Percentiles rank a stretch among this genome's conserved stretches.
Evolutionary conservation across 1,284 basidiomycete species (phyloP).

Genomic region (Trichosporon faecale): DNA sequence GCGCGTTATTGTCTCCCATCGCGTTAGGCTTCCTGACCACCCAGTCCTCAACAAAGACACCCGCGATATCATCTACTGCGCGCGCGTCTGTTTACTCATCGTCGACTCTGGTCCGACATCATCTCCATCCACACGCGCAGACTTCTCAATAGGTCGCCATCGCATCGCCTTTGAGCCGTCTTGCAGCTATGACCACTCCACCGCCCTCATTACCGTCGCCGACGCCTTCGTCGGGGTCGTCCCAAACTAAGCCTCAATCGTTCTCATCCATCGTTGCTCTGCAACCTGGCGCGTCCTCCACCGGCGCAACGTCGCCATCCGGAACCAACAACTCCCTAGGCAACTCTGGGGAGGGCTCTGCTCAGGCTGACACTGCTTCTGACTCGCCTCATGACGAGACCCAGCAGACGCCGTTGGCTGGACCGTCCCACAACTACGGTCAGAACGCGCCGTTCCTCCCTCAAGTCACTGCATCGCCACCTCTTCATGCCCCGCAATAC

Average conservation of each 20-base stretch:
- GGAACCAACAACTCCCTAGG: constrained; percentile 14
- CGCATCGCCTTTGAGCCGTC: background rate
- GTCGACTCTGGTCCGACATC: background rate
- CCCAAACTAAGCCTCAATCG: constrained; percentile 30
- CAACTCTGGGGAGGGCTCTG: background rate
- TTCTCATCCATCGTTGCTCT: constrained; percentile 30
- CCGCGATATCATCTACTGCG: background rate
- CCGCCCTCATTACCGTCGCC: constrained; percentile 41
- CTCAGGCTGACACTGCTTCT: constrained; percentile 16
- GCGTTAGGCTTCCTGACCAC: constrained; percentile 11
- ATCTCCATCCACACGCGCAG: background rate
- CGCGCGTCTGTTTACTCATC: background rate
- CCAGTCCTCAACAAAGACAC: constrained; percentile 8
- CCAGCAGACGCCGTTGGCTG: constrained; percentile 20
- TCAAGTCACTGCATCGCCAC: constrained; percentile 43
- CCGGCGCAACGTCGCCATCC: constrained; percentile 26
- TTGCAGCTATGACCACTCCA: constrained; percentile 36
- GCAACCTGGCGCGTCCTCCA: constrained; percentile 24
- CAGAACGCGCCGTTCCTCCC: constrained; percentile 31
- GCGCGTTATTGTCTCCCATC: background rate
- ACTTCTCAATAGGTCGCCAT: background rate
- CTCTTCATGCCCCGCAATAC: constrained; percentile 43
- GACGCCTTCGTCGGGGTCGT: constrained; percentile 37
- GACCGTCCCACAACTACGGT: background rate
- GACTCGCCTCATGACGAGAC: constrained; percentile 17